Conservation (phyloP, 441 rosid genomes). For the Hura crepitans region DNA sequence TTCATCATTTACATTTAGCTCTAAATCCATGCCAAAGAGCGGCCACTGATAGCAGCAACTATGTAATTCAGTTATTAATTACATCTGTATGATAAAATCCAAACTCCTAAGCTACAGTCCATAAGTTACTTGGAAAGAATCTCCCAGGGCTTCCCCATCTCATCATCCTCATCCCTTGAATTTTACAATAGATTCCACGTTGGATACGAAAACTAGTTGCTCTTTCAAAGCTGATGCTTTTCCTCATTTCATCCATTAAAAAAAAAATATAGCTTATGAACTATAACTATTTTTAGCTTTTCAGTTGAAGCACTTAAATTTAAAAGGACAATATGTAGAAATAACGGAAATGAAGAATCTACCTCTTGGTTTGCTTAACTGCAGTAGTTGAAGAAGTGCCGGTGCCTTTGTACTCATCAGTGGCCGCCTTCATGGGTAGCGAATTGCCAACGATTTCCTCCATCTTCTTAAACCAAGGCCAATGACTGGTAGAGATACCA, state of each 20-base stretch:
- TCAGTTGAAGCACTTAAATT: too few species aligned
- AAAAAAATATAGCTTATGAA: too few species aligned
- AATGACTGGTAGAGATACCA: constrained; percentile 54
- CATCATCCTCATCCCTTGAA: not conserved
- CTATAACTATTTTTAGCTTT: too few species aligned
- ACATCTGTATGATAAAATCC: not conserved
- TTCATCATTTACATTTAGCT: not conserved
- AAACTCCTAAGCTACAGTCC: not conserved
- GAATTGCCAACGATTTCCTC: constrained; percentile 79
- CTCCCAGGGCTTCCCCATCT: not conserved
- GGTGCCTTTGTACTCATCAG: constrained; percentile 26
- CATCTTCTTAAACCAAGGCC: constrained; percentile 95
- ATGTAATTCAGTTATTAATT: not conserved
- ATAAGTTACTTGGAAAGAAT: not conserved
- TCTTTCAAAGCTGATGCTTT: too few species aligned
- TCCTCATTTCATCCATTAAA: too few species aligned
- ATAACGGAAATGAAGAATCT: constrained; percentile 1
- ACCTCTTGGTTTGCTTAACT: constrained; percentile 57
- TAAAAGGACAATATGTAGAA: not conserved
- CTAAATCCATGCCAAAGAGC: not conserved
- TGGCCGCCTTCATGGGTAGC: constrained; percentile 19
- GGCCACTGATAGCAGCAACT: not conserved
- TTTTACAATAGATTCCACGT: too few species aligned
- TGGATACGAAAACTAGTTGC: too few species aligned
- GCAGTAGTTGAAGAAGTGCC: constrained; percentile 8